Base-by-base conservation (phyloP, 225 moss, liverwort and hornwort species). In the Lunularia cruciata region DNA sequence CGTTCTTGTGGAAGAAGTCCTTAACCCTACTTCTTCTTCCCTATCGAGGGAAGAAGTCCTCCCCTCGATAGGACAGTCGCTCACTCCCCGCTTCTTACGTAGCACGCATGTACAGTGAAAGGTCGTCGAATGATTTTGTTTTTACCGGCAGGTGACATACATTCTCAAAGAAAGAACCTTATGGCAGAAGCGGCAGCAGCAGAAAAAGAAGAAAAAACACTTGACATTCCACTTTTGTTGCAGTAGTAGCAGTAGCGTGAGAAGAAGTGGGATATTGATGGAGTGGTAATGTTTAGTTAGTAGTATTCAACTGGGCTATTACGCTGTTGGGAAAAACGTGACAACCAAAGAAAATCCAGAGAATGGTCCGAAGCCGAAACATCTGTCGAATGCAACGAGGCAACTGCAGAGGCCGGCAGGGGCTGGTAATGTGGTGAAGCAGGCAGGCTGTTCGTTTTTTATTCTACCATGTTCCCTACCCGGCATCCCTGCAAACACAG, bases 341-440 rank as follows among this genome's bases (percentile, higher is more conserved):
- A 53, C 20, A 26, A 25, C 27, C 27, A 9, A 10, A 26, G 8
- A 25, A 25, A 53, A 5, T 53, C 23, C 52, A 53, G 22, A 53
- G 52, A 10, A 23, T 53, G 22, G 52, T 53, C 52, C 52, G 52
- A 53, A 53, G 52, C 52, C 22, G 23, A 26, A 53, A 53, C 22
- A 25, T 8, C 23, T 53, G 52, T n/a, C 52, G 5, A 3, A 3
- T 25, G 52, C 52, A 53, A 19, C 19, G 19, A 53, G 23, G 8
- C 4, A 20, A 11, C 22, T 20, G 52, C 52, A 52, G 3, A 11
- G 16, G 22, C 8, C 22, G 20, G 42, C 42, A 6, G 42, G 42
- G 42, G 42, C 42, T 42, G 42, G 42, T 6, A 12, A 6, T 42
- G 42, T 42, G 42, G 42, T 6, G 42, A 12, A 16, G 43, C 43